Base-by-base conservation (phyloP, 2,329 filamentous ascomycete genomes). In the Cercospora canescens region DNA sequence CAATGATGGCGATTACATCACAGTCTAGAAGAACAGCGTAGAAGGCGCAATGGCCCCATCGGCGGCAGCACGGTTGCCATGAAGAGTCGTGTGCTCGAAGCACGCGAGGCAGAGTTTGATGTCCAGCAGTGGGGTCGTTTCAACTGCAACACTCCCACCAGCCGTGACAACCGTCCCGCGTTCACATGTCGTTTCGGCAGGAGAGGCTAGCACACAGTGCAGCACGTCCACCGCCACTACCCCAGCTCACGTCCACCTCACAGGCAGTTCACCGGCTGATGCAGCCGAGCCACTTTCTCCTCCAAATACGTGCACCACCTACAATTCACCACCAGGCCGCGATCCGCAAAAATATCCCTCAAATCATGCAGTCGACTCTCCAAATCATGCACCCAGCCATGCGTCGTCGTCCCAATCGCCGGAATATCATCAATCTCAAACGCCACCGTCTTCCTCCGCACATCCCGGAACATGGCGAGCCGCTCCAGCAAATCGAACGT, bases 1-100 rank as follows among this genome's bases (percentile, higher is more conserved):
- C 14, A 73, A 76, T 56, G 75, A 77, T 64, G 75, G 75, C 11
- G 75, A 74, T 0, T 76, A 77, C 52, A 67, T 62, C 30, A 62
- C 67, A n/a, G 64, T 69, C 12, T 69, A 62, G 52, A 24, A 28
- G 18, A 52, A 56, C 18, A 35, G 63, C n/a, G 4, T 55, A 41
- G 48, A 37, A 62, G 45, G 11, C 24, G 45, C 45, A 50, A 50
- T 2, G 32, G 32, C 32, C 32, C 32, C 14, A 35, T 16, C 24
- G 14, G 9, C 26, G 16, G 12, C 21, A 21, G 24, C 6, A 50
- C 14, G 21, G 0, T 7, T 7, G 24, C 45, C 1, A 28, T 6
- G 30, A 32, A 28, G 45, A 8, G 21, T n/a, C 6, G 24, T 6
- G 12, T 50, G 45, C 21, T 50, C 45, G 24, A 52, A 24, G 45